Percentiles rank a stretch among this genome's conserved stretches.
Conservation (phyloP, 2,329 filamentous ascomycete genomes). For the Trichoderma sp. region DNA sequence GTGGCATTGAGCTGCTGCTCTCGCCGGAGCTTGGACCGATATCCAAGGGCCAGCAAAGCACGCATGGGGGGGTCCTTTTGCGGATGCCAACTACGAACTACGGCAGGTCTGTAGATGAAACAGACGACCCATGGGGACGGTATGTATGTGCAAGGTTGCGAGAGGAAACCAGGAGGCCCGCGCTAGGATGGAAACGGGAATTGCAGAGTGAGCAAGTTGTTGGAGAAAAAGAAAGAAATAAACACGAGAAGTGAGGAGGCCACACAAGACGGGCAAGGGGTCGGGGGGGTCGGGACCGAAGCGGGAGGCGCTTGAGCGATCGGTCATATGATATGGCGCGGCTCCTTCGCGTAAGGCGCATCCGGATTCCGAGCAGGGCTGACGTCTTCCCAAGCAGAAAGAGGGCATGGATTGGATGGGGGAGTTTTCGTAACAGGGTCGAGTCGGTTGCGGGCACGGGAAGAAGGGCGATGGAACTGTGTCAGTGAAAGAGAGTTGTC, state of each 20-base stretch:
- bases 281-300: slow-evolving; percentile 8
- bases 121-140: slow-evolving; percentile 22
- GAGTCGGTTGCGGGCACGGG: too few species aligned
- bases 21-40: slow-evolving; percentile 5
- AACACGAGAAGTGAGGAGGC: slow-evolving; percentile 5
- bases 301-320: slow-evolving; percentile 17
- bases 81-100: slow-evolving; percentile 1
- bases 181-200: not conserved
- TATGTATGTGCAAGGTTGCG: not conserved
- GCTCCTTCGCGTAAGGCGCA: slow-evolving; percentile 23
- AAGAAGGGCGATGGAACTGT: too few species aligned
- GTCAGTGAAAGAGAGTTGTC: too few species aligned
- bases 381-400: not conserved
- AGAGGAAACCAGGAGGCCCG: slow-evolving; percentile 1
- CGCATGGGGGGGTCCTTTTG: slow-evolving; percentile 4
- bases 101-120: slow-evolving; percentile 18
- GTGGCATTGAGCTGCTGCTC: not conserved
- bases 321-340: slow-evolving; percentile 23
- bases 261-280: slow-evolving; percentile 21
- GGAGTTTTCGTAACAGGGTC: too few species aligned
- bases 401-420: too few species aligned
- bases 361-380: slow-evolving; percentile 23
- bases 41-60: slow-evolving; percentile 9
- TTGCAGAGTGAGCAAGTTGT: not conserved
- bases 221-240: not conserved